These are phyloP conservation scores for Coemansia biformis DNA, from an alignment of 192 early-diverging fungal species.

Conservation along the genomic window DNA sequence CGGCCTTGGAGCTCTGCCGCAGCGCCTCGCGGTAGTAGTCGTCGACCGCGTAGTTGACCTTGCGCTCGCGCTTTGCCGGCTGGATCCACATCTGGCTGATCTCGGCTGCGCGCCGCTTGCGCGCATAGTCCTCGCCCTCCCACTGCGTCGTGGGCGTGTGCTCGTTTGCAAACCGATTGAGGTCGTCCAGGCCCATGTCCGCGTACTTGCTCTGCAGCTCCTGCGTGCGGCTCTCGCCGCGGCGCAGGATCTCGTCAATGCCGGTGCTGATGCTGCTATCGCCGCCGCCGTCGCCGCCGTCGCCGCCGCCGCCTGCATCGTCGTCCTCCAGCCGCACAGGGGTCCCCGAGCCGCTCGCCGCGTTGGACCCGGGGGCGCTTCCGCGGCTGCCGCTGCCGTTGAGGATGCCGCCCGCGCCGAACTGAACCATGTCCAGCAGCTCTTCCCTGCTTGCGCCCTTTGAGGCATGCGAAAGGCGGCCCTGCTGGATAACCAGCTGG, in stretches of 20 bases:
- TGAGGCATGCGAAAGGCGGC: conserved; percentile 64
- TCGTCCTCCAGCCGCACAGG: conserved; percentile 23
- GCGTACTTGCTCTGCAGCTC: conserved; percentile 88
- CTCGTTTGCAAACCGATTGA: conserved; percentile 78
- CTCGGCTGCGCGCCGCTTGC: conserved; percentile 52
- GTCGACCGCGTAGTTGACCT: conserved; percentile 85
- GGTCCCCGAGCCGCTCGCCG: conserved; percentile 30
- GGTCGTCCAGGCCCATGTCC: conserved; percentile 85
- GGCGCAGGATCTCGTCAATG: conserved; percentile 81
- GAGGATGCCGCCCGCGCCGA: conserved; percentile 87
- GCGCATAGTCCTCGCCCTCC: conserved; percentile 94
- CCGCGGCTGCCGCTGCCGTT: conserved; percentile 27
- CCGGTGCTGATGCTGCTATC: too few species aligned
- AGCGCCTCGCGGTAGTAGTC: conserved; percentile 90
- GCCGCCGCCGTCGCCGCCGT: too few species aligned
- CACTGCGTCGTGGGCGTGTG: conserved; percentile 79
- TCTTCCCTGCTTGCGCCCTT: conserved; percentile 55
- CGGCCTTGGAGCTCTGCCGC: conserved; percentile 58
- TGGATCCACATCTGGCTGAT: conserved; percentile 72
- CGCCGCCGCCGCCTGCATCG: conserved; percentile 4
- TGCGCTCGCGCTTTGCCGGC: conserved; percentile 90
- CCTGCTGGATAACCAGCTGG: conserved; percentile 99
- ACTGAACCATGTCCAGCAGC: conserved; percentile 94
- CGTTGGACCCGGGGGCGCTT: conserved; percentile 19
- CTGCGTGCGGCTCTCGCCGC: conserved; percentile 81